Base-by-base conservation (phyloP, 2,329 filamentous ascomycete species). In the Chaetoscypha palmicola region DNA sequence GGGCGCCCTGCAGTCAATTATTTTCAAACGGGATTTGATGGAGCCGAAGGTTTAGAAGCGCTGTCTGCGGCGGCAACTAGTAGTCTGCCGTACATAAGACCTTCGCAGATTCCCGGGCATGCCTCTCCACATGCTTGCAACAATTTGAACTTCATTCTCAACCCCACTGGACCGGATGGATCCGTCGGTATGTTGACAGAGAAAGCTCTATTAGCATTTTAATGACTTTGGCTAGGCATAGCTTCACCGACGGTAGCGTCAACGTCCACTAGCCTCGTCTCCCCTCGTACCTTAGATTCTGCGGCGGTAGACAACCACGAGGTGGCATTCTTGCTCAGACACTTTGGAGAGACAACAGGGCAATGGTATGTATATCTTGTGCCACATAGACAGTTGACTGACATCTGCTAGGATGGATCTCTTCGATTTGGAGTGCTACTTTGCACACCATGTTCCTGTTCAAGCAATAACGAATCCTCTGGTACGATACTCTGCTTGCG, bases 271-370 rank as follows among this genome's bases (percentile, higher is more conserved):
- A 41, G 24, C 14, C 33, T 49, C 21, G 38, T 21, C 38, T 10
- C 26, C 20, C 38, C 38, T 8, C 24, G 8, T 10, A 22, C 14
- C n/a, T 17, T 21, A 11, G 30, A 26, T 19, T 24, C 20, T 4
- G 24, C 38, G 7, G 38, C 54, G 17, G 67, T 72, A 22, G 61
- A 55, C 23, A 73, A 79, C 40, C 72, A 76, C 49, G 76, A 81
- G 53, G 68, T 75, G 45, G 71, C 75, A n/a, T 80, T 75, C 52
- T 65, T 81, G 1, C 62, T 80, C 38, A 65, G 76, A 20, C 75
- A 79, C 59, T 81, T 78, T 55, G 73, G 74, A 2, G 76, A 81
- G 59, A 70, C 69, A 0, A 69, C 76, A 19, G 77, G 76, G 5
- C 71, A 74, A 52, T 81, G 77, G 76, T 71, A 58, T 55, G 66